A percentile compares a stretch with the other conserved stretches of the same genome.
Conservation (phyloP, 352 stramenopile species). For the Phytophthora cryptogea region DNA sequence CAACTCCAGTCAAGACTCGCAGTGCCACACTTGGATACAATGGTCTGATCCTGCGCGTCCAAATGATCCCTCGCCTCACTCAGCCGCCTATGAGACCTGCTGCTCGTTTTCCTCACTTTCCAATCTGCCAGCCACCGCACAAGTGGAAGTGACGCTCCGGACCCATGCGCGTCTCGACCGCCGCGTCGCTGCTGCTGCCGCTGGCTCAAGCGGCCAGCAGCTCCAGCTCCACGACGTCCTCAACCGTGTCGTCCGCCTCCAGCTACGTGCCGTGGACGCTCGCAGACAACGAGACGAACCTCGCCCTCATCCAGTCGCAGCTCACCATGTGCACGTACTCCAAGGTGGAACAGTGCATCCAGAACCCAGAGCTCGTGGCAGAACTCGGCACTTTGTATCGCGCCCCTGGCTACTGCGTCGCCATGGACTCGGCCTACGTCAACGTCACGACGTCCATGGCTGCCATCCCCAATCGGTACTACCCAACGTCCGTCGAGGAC, state of each 20-base stretch:
- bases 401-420: slow-evolving; percentile 47
- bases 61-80: neutral
- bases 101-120: slow-evolving; percentile 5
- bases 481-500: slow-evolving; percentile 51
- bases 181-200: slow-evolving; percentile 27
- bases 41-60: slow-evolving; percentile 15
- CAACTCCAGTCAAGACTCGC: neutral
- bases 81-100: slow-evolving; percentile 6
- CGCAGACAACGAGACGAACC: slow-evolving; percentile 40
- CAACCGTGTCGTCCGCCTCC: slow-evolving; percentile 21
- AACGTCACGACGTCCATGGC: slow-evolving; percentile 33
- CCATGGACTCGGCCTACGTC: slow-evolving; percentile 56
- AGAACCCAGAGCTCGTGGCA: slow-evolving; percentile 17
- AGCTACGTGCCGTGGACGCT: slow-evolving; percentile 45
- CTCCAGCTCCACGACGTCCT: slow-evolving; percentile 12
- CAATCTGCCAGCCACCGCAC: slow-evolving; percentile 8
- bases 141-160: neutral
- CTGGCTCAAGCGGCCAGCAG: slow-evolving; percentile 13
- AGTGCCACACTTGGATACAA: slow-evolving; percentile 30
- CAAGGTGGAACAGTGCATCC: slow-evolving; percentile 57
- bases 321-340: slow-evolving; percentile 69
- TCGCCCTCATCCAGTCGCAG: slow-evolving; percentile 36
- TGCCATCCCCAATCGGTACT: slow-evolving; percentile 60
- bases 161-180: slow-evolving; percentile 11
- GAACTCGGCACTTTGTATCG: slow-evolving; percentile 7